Conservation (phyloP, 495 filamentous ascomycete genomes). For the Xylaria sp. region DNA sequence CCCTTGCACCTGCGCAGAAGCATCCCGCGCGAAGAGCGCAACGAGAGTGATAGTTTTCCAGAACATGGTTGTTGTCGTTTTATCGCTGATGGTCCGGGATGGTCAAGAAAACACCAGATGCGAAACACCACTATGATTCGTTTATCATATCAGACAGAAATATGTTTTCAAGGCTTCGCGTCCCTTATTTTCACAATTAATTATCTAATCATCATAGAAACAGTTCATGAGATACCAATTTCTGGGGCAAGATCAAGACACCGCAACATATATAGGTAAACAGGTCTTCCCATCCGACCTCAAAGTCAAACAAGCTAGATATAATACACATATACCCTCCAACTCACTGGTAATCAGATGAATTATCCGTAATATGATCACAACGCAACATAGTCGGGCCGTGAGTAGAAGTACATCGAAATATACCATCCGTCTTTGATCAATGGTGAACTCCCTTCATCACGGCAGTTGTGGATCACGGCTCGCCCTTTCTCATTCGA, state of each 20-base stretch:
- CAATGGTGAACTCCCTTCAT: not conserved
- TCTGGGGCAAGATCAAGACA: not conserved
- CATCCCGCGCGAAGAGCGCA: slow-evolving; percentile 42
- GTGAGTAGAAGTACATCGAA: not conserved
- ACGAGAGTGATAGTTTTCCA: slow-evolving; percentile 33
- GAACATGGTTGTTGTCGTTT: slow-evolving; percentile 30
- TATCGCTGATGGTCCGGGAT: slow-evolving; percentile 5
- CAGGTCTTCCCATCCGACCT: no score
- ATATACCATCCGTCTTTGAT: not conserved
- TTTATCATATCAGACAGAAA: not conserved
- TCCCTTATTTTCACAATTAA: not conserved
- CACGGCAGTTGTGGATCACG: slow-evolving; percentile 12
- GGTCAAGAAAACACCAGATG: not conserved
- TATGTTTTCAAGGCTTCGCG: not conserved
- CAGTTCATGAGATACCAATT: not conserved
- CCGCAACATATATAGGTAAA: not conserved
- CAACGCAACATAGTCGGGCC: not conserved
- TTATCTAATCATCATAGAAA: not conserved
- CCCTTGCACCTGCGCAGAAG: slow-evolving; percentile 36
- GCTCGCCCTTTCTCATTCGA: not conserved
- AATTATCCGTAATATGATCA: not conserved
- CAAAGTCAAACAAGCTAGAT: not conserved
- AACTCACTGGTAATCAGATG: not conserved
- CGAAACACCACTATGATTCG: not conserved
- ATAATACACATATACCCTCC: slow-evolving; percentile 3